These are phyloP conservation scores for Pichia cephalocereana DNA, from an alignment of 805 yeast species.

Conservation along the genomic window DNA sequence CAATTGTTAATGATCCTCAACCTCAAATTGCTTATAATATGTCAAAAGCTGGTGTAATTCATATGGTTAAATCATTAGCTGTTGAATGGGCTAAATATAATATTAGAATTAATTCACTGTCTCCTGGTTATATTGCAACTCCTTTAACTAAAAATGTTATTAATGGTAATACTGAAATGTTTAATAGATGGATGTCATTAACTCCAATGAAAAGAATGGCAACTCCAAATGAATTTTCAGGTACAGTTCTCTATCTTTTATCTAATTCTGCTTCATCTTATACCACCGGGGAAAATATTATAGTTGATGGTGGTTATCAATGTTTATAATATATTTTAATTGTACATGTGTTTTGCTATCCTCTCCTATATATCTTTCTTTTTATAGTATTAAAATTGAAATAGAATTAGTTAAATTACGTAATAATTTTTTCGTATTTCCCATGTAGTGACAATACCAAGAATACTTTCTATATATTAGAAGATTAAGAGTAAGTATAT, in stretches of 20 bases:
- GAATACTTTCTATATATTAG: too few relatives aligned
- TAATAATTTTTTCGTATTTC: too few relatives aligned
- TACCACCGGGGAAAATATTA: constrained; percentile 77
- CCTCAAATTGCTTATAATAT: constrained; percentile 75
- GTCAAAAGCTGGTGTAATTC: constrained; percentile 83
- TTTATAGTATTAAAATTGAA: not conserved
- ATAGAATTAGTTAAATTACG: too few relatives aligned
- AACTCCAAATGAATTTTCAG: constrained; percentile 75
- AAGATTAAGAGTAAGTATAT: too few relatives aligned
- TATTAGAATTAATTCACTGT: constrained; percentile 67
- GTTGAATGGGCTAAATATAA: constrained; percentile 75
- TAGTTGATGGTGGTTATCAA: constrained; percentile 82
- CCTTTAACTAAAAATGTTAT: constrained; percentile 69
- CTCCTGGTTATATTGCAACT: constrained; percentile 76
- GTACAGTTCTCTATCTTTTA: constrained; percentile 65
- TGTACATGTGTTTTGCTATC: not conserved
- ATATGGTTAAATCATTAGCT: constrained; percentile 65
- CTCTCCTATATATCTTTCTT: not conserved
- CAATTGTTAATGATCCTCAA: constrained; percentile 70
- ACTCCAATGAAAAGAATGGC: constrained; percentile 80
- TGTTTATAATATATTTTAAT: constrained; percentile 76
- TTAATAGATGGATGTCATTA: constrained; percentile 62
- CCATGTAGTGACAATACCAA: too few relatives aligned
- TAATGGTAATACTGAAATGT: constrained; percentile 48
- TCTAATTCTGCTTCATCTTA: constrained; percentile 62